Evolutionary conservation across 2,329 filamentous ascomycete species (phyloP).

Genomic region (Neurospora sp.): DNA sequence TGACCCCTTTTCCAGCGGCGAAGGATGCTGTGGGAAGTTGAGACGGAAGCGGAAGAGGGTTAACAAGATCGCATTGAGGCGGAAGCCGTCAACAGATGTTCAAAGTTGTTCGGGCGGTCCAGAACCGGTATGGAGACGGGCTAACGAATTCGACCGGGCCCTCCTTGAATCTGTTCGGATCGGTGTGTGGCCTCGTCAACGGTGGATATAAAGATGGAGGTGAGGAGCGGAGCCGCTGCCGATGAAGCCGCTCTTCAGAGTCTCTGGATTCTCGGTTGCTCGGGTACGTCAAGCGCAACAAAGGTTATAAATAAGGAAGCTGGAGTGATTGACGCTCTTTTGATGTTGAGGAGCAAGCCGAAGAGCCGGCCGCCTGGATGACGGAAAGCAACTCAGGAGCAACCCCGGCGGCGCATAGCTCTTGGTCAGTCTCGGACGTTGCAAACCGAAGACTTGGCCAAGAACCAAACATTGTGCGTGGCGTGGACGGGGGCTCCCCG

Average conservation of each 20-base stretch:
- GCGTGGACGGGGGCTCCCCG: background rate
- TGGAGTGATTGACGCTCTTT: background rate
- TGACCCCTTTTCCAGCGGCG: background rate
- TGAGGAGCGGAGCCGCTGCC: background rate
- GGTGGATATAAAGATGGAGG: background rate
- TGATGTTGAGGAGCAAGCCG: background rate
- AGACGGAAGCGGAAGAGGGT: background rate
- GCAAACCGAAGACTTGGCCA: background rate
- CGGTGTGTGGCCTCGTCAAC: background rate
- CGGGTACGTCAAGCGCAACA: background rate
- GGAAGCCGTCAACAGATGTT: background rate
- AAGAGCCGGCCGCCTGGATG: background rate
- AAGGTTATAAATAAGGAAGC: background rate
- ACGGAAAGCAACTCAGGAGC: background rate
- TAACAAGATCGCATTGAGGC: background rate
- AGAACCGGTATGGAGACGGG: background rate
- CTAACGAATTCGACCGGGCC: background rate
- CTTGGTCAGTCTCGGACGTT: background rate
- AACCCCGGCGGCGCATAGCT: background rate
- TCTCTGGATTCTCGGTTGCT: background rate
- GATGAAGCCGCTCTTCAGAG: background rate
- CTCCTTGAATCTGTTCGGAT: background rate
- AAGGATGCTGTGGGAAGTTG: background rate
- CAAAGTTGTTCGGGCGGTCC: background rate
- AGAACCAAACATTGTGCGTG: background rate